Conservation (phyloP, 1,284 basidiomycete species). For the Austroboletus novae-zelandiae region DNA sequence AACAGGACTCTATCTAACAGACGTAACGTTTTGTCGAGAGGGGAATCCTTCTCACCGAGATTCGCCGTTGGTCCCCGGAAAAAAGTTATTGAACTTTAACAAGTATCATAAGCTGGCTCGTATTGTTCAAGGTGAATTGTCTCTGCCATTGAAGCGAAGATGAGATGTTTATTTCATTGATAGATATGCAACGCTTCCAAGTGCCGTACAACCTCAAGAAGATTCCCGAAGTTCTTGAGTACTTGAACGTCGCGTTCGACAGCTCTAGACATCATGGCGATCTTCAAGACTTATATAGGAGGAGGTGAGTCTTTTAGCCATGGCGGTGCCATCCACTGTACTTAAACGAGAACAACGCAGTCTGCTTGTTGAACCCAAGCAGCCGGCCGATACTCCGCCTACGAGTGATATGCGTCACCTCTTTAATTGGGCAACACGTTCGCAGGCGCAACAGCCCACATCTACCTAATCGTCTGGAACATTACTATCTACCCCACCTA, state of each 20-base stretch:
- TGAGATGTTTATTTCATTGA: slow-evolving; percentile 11
- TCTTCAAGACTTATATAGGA: slow-evolving; percentile 76
- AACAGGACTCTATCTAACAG: slow-evolving; percentile 81
- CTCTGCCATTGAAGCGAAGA: not conserved
- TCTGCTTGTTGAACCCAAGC: slow-evolving; percentile 76
- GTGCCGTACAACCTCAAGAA: slow-evolving; percentile 78
- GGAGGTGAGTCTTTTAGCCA: slow-evolving; percentile 52
- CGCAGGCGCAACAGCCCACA: slow-evolving; percentile 38
- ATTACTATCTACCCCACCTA: slow-evolving; percentile 15
- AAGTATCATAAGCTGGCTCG: slow-evolving; percentile 89
- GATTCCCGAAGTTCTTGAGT: slow-evolving; percentile 82
- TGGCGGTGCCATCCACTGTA: not conserved
- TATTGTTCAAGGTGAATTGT: slow-evolving; percentile 72
- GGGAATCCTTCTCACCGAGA: slow-evolving; percentile 87
- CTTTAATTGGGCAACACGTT: slow-evolving; percentile 72
- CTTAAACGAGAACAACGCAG: slow-evolving; percentile 35
- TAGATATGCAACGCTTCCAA: slow-evolving; percentile 94
- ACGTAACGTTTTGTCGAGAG: slow-evolving; percentile 94
- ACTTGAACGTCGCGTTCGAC: slow-evolving; percentile 70
- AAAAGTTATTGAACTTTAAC: slow-evolving; percentile 93
- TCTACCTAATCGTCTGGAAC: slow-evolving; percentile 26
- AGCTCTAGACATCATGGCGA: slow-evolving; percentile 71
- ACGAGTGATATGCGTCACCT: slow-evolving; percentile 69
- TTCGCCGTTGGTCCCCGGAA: slow-evolving; percentile 73
- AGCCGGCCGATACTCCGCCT: slow-evolving; percentile 66